phyloP scores from a whole-genome alignment of 176 grass and related monocot genomes.

The Tillandsia leiboldiana region DNA sequence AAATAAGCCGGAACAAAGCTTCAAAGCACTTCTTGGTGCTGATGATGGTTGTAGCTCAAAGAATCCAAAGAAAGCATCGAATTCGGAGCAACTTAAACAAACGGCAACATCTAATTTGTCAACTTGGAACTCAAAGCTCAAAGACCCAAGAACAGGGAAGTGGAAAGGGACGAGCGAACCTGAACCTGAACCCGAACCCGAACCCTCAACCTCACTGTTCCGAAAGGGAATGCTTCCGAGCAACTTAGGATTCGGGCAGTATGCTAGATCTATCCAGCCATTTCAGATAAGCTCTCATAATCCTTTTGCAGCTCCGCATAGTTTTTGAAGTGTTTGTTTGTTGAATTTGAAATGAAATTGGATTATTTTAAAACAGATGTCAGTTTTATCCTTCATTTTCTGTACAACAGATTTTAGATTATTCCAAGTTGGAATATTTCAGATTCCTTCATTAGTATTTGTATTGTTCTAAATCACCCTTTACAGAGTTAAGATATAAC shows the following conservation, averaged over 20 bases:
- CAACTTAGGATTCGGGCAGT: neutral
- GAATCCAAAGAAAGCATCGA: neutral
- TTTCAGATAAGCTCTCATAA: neutral
- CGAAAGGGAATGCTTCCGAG: neutral
- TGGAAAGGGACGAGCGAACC: neutral
- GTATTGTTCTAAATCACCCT: too few relatives aligned
- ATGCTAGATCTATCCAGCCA: neutral
- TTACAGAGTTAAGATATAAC: too few relatives aligned
- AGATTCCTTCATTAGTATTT: too few relatives aligned
- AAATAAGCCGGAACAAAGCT: neutral
- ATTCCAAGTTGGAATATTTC: too few relatives aligned
- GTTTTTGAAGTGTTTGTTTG: neutral
- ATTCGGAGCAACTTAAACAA: constrained; percentile 3
- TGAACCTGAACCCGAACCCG: neutral
- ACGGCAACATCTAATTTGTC: neutral
- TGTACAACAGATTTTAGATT: neutral
- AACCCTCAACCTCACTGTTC: neutral
- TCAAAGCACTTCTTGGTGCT: neutral
- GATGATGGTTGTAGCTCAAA: neutral
- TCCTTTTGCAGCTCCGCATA: neutral
- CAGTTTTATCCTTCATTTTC: neutral
- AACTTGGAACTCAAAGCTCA: neutral
- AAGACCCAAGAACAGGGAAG: neutral
- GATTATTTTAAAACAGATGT: neutral
- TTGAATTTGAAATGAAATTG: neutral